These are phyloP conservation scores for Scutellaria minor DNA, from an alignment of 257 asterid genomes.

Conservation along the genomic window DNA sequence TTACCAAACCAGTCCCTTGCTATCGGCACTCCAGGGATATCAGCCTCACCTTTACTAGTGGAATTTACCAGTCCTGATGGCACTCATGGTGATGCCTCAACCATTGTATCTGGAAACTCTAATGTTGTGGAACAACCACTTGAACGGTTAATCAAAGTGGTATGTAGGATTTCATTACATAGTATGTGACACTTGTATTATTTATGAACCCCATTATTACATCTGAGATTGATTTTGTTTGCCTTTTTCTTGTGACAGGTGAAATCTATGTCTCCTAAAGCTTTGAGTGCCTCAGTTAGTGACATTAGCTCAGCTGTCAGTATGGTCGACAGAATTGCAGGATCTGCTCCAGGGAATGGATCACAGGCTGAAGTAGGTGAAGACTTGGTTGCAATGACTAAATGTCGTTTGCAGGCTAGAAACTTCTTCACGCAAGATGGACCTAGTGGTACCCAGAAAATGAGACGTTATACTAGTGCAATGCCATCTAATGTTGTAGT, in stretches of 20 bases:
- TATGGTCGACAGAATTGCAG: conserved; percentile 94
- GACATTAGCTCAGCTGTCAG: conserved; percentile 93
- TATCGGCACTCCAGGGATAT: conserved; percentile 96
- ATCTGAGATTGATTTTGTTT: conserved; percentile 5
- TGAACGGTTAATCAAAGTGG: conserved; percentile 83
- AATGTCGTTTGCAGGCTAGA: conserved; percentile 88
- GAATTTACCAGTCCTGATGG: conserved; percentile 86
- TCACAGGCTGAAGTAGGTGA: conserved; percentile 97
- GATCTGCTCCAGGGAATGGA: conserved; percentile 99
- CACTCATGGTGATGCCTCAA: conserved; percentile 65
- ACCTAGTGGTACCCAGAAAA: conserved; percentile 76
- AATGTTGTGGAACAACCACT: conserved; percentile 76
- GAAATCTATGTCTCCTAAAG: conserved; percentile 65
- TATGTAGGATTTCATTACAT: conserved; percentile 39
- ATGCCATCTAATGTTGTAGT: conserved; percentile 78
- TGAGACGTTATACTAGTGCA: conserved; percentile 87
- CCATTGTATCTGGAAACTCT: conserved; percentile 63
- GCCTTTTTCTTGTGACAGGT: conserved; percentile 59
- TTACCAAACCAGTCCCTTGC: conserved; percentile 81
- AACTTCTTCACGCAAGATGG: conserved; percentile 82
- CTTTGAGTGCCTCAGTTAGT: conserved; percentile 74
- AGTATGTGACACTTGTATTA: background rate
- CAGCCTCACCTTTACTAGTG: conserved; percentile 94
- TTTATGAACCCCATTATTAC: conserved; percentile 1
- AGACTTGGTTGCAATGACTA: conserved; percentile 97